Conservation (phyloP, 306 rosid genomes). For the Vigna reflexopilosa region DNA sequence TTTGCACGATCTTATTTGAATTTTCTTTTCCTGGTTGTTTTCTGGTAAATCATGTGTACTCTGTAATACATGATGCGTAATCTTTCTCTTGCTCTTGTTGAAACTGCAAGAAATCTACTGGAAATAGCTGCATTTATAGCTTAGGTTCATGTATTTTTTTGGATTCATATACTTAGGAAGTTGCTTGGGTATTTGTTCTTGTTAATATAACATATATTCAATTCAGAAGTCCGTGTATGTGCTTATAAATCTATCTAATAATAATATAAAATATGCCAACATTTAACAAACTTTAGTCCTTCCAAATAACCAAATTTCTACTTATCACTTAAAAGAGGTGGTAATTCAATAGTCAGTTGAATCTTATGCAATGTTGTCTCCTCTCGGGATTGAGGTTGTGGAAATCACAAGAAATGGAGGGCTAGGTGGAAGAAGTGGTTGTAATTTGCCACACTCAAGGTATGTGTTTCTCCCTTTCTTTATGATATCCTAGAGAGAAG, state of each 20-base stretch:
- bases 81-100: background rate
- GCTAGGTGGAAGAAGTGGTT: background rate
- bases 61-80: background rate
- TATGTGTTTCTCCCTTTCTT: background rate
- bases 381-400: background rate
- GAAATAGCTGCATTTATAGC: background rate
- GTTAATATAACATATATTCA: background rate
- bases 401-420: background rate
- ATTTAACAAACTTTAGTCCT: background rate
- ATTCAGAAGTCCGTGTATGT: background rate
- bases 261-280: background rate
- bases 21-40: conserved; percentile 3
- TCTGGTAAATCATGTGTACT: conserved; percentile 1
- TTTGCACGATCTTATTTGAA: background rate
- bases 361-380: background rate
- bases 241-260: background rate
- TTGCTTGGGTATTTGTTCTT: background rate
- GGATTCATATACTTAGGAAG: conserved; percentile 4
- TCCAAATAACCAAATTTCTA: background rate
- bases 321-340: background rate
- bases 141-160: background rate
- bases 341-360: background rate
- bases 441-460: background rate
- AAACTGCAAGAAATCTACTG: background rate
- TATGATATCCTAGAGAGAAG: background rate